Evolutionary conservation across 2,329 filamentous ascomycete species (phyloP), one percentile per base, ranked within the genome.

Genomic region (Fusarium dlaminii): DNA sequence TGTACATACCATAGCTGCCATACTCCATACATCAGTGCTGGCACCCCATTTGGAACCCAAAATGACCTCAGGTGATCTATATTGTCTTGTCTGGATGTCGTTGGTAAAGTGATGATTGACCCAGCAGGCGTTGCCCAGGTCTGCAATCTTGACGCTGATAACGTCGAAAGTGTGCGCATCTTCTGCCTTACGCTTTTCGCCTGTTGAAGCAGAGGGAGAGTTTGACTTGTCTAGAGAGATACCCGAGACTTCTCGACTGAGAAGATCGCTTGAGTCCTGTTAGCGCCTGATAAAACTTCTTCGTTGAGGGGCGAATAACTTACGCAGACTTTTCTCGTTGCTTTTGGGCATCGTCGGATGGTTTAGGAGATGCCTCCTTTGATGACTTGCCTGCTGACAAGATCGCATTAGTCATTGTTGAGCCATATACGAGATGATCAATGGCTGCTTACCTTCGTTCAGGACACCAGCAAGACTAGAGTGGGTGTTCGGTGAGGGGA

Each of bases 21-120:
- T 99, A 84, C 96, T 98, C 96, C 96, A 99, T 13, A 98, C 94
- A 83, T 99, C 96, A 4, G 96, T 98, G 81, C 96, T 98, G n/a
- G 96, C 96, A 76, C 96, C 96, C 96, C 96, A 99, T 86, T 98
- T 98, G 7, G 95, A 91, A 43, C 96, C 96, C 27, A 99, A 86
- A 69, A 99, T 98, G 64, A 99, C 96, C 84, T 99, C 96, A 3
- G 96, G 96, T 4, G 96, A 98, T 65, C 96, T 90, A 83, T 99
- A 99, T 84, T 99, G 96, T 79, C 96, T 90, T 14, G 96, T 99
- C 82, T 99, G 96, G 79, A 99, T 99, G 82, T 99, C 96, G 81
- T 99, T 98, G 80, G 96, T 99, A 84, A 99, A 99, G 84, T 99
- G 96, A 81, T 99, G 96, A 75, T 95, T 95, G 34, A 98, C 95